These are phyloP conservation scores for Stachybotrys echinatus DNA, from an alignment of 2,329 filamentous ascomycete species.

Conservation along the genomic window DNA sequence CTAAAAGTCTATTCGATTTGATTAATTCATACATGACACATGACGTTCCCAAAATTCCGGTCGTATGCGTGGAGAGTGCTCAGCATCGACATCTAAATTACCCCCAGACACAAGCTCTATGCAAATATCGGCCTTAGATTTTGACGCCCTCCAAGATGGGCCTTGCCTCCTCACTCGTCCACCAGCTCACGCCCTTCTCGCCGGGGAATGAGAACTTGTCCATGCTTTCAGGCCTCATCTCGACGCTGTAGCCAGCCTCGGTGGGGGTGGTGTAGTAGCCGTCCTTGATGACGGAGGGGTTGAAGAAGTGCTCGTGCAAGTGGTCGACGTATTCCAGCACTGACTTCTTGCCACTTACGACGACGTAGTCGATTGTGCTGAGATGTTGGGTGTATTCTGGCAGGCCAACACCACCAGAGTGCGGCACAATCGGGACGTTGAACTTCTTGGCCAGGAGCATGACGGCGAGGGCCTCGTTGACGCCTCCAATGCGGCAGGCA, in stretches of 20 bases:
- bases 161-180: constrained; percentile 75
- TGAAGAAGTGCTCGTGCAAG: constrained; percentile 86
- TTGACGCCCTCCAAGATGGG: constrained; percentile 62
- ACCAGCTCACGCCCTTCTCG: constrained; percentile 75
- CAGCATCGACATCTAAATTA: neutral
- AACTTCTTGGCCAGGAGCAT: constrained; percentile 78
- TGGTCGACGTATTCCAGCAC: constrained; percentile 91
- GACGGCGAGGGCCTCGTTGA: constrained; percentile 90
- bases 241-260: constrained; percentile 82
- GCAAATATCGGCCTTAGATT: constrained; percentile 28
- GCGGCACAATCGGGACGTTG: constrained; percentile 77
- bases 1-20: neutral
- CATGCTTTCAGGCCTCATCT: constrained; percentile 91
- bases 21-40: neutral
- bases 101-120: neutral
- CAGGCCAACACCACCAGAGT: constrained; percentile 83
- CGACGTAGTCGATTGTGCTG: constrained; percentile 88
- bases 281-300: constrained; percentile 74
- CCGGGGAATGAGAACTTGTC: constrained; percentile 73
- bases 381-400: constrained; percentile 94
- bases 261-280: constrained; percentile 85
- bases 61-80: neutral
- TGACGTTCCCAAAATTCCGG: neutral
- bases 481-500: constrained; percentile 81
- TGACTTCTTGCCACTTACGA: constrained; percentile 73